Percentiles rank a stretch among this genome's conserved stretches.
Evolutionary conservation across 176 grass and related monocot species (phyloP).

Genomic region (Triticum timopheevii): DNA sequence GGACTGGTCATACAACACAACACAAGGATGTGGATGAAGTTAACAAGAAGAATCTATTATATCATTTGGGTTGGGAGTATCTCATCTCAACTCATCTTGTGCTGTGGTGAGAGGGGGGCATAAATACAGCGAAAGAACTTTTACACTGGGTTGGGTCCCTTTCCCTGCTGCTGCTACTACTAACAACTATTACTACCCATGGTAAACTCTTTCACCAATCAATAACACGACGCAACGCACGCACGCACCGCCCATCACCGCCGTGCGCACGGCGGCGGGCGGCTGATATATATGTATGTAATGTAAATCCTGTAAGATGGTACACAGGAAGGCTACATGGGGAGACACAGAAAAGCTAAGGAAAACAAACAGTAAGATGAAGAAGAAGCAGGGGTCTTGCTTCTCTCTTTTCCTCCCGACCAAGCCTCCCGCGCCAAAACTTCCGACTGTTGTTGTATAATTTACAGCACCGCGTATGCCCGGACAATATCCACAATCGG

Average conservation of each 20-base stretch:
- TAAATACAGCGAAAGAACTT: conserved; percentile 59
- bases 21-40: neutral
- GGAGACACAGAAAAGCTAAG: neutral
- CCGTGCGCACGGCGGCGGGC: too few species aligned
- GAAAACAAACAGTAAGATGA: neutral
- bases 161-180: neutral
- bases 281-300: conserved; percentile 11
- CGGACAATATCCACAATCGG: conserved; percentile 90
- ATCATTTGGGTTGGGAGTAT: neutral
- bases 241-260: conserved; percentile 26
- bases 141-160: conserved; percentile 29
- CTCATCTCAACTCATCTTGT: neutral
- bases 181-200: conserved; percentile 24
- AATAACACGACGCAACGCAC: conserved; percentile 29
- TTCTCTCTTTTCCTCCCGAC: neutral
- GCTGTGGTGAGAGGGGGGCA: conserved; percentile 1
- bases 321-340: conserved; percentile 35
- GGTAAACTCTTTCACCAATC: conserved; percentile 43
- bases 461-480: conserved; percentile 76
- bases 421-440: conserved; percentile 43
- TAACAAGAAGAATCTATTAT: neutral
- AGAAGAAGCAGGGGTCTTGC: neutral
- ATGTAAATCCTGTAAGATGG: conserved; percentile 27
- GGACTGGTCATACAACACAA: neutral
- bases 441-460: conserved; percentile 25